phyloP scores from a whole-genome alignment of 441 rosid genomes.

The Erodium moschatum region DNA sequence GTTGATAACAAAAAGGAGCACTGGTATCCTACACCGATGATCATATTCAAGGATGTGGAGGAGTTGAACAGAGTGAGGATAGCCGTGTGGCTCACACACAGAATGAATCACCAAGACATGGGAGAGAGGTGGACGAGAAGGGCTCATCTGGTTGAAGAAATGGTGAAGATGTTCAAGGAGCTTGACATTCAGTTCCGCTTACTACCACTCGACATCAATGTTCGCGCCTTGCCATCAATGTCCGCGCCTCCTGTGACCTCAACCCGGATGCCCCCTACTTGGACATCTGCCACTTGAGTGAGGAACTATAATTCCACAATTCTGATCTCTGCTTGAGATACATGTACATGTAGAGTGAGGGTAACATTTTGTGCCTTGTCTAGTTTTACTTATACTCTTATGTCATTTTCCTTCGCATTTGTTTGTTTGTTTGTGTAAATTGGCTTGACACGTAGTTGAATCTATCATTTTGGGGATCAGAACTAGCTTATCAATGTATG shows the following conservation, averaged over 20 bases:
- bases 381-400: no score
- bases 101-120: constrained; percentile 62
- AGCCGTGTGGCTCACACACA: constrained; percentile 19
- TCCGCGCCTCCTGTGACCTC: not conserved
- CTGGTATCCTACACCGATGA: not conserved
- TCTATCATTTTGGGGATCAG: no score
- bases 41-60: constrained; percentile 3
- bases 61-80: constrained; percentile 2
- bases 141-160: constrained; percentile 50
- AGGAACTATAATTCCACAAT: no score
- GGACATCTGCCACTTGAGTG: not conserved
- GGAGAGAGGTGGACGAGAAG: constrained; percentile 54
- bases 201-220: constrained; percentile 37
- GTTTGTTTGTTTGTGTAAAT: no score
- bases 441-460: no score
- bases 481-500: no score
- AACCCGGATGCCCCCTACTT: not conserved
- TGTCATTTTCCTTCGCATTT: no score
- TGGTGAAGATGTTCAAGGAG: constrained; percentile 52
- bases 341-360: no score
- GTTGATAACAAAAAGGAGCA: not conserved
- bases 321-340: no score
- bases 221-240: not conserved
- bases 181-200: constrained; percentile 59
- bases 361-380: no score